Evolutionary conservation across 176 grass and related monocot species (phyloP).

Genomic region (Themeda triandra): DNA sequence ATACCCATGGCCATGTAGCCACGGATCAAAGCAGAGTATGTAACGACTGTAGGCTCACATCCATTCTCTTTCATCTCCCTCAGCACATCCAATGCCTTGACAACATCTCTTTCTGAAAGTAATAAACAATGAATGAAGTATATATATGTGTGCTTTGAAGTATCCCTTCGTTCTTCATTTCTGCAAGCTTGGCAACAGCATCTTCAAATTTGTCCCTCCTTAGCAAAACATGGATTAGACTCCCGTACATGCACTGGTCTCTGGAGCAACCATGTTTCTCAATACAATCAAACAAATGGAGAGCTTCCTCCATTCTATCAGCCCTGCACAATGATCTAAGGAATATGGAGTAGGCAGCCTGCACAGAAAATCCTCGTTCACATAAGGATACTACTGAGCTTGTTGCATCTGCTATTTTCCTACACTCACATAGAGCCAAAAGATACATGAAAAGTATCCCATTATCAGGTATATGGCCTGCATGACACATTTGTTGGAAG

Average conservation of each 20-base stretch:
- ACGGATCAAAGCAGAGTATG: conserved; percentile 71
- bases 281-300: conserved; percentile 43
- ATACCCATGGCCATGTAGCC: conserved; percentile 73
- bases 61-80: conserved; percentile 67
- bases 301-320: conserved; percentile 56
- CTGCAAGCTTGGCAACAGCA: conserved; percentile 60
- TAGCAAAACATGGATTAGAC: conserved; percentile 72
- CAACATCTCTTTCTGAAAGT: conserved; percentile 66
- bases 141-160: conserved; percentile 55
- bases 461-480: conserved; percentile 52
- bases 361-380: conserved; percentile 55
- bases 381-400: conserved; percentile 49
- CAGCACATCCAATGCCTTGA: conserved; percentile 55
- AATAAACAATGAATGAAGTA: conserved; percentile 77
- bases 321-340: conserved; percentile 74
- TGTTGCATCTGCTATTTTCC: conserved; percentile 56
- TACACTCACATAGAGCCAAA: conserved; percentile 63
- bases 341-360: conserved; percentile 59
- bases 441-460: conserved; percentile 54
- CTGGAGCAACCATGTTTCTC: conserved; percentile 52
- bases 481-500: conserved; percentile 74
- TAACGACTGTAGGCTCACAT: conserved; percentile 62
- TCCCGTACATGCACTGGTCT: conserved; percentile 69
- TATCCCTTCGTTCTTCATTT: conserved; percentile 68
- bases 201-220: conserved; percentile 54